Conservation (phyloP, 208 protist genomes). For the Crithidia bombi region DNA sequence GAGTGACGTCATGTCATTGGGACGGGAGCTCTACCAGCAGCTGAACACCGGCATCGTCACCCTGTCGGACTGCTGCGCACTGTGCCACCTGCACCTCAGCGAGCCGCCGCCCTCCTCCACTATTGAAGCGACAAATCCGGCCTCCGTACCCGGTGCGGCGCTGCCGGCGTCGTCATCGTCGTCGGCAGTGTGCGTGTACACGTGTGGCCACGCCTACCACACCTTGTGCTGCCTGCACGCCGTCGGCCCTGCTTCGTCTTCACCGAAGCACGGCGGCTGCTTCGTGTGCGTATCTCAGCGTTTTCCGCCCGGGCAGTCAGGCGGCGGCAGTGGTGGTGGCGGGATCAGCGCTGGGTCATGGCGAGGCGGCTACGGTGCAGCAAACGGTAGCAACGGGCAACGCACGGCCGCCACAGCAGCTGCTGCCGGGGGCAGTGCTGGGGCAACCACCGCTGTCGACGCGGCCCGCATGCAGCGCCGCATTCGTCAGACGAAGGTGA, state of each 20-base stretch:
- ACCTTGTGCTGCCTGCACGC: constrained; percentile 41
- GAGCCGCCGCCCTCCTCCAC: constrained; percentile 9
- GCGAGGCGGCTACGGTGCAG: no score
- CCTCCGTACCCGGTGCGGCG: background rate
- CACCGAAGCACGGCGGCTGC: constrained; percentile 12
- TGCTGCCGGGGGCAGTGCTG: no score
- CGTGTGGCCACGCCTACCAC: constrained; percentile 83
- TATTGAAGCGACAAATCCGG: background rate
- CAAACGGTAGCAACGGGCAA: no score
- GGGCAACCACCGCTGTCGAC: constrained; percentile 8
- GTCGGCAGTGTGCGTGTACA: constrained; percentile 59
- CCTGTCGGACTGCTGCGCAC: constrained; percentile 56
- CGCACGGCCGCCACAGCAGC: background rate
- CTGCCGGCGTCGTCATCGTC: constrained; percentile 4
- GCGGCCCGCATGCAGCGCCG: constrained; percentile 34
- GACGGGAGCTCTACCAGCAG: constrained; percentile 39
- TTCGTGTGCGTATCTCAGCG: constrained; percentile 18
- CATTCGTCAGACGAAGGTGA: constrained; percentile 34
- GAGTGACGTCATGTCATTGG: constrained; percentile 53
- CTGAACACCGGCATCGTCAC: constrained; percentile 58
- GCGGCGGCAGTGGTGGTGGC: background rate
- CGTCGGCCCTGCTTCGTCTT: background rate
- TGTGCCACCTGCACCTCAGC: constrained; percentile 50
- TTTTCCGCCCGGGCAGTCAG: constrained; percentile 3
- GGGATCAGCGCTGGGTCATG: background rate